A percentile compares a stretch with the other conserved stretches of the same genome.
These are phyloP conservation scores for Colletotrichum viniferum DNA, from an alignment of 2,329 filamentous ascomycete genomes.

Conservation along the genomic window DNA sequence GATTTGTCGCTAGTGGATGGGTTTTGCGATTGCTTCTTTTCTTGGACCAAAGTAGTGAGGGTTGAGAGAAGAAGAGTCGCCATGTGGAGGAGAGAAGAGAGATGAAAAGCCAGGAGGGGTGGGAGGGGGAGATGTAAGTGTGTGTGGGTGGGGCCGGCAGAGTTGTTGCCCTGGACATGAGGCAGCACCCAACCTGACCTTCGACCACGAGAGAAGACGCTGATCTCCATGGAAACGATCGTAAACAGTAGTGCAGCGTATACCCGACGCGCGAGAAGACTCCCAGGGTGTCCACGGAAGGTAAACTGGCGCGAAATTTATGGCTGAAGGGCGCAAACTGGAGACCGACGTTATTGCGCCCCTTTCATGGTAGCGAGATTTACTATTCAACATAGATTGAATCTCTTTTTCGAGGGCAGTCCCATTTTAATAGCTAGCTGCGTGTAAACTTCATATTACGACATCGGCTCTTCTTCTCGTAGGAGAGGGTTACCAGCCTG, in stretches of 20 bases:
- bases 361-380: too few relatives aligned
- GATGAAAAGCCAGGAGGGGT: neutral
- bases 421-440: too few relatives aligned
- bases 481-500: accelerated
- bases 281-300: neutral
- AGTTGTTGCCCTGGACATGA: neutral
- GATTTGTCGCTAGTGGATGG: neutral
- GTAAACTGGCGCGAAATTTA: too few relatives aligned
- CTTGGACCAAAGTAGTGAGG: neutral
- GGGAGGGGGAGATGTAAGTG: neutral
- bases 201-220: accelerated
- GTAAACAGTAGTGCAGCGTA: neutral
- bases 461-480: accelerated
- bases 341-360: too few relatives aligned
- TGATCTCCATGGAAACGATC: neutral
- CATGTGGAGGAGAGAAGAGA: neutral
- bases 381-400: too few relatives aligned
- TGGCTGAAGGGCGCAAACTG: too few relatives aligned
- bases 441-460: too few relatives aligned
- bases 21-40: neutral
- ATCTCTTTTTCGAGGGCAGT: too few relatives aligned
- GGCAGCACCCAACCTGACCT: neutral
- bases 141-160: neutral
- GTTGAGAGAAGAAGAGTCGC: neutral
- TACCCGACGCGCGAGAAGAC: neutral